Evolutionary conservation across 768 basidiomycete genomes (phyloP).

Genomic region (Gautieria morchelliformis): DNA sequence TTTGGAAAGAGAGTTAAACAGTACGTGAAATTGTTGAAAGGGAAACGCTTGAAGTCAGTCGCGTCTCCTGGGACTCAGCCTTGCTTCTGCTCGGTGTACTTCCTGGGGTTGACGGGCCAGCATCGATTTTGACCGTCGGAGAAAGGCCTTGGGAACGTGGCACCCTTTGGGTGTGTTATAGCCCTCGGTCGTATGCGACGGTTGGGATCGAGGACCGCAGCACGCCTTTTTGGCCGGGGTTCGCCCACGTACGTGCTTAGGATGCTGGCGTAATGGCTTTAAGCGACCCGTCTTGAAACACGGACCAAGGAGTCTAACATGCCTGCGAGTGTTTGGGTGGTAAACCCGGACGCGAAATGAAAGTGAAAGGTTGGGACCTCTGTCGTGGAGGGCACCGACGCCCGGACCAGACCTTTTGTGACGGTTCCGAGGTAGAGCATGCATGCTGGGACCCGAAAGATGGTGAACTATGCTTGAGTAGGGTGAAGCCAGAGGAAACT

Average conservation of each 20-base stretch:
- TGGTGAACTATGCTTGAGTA: slow-evolving; percentile 87
- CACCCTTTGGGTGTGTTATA: slow-evolving; percentile 49
- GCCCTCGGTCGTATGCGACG: slow-evolving; percentile 25
- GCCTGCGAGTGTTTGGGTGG: slow-evolving; percentile 72
- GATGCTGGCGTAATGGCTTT: slow-evolving; percentile 74
- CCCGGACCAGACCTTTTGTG: slow-evolving; percentile 23
- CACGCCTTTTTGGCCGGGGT: slow-evolving; percentile 45
- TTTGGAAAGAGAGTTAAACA: no score
- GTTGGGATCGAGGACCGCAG: slow-evolving; percentile 56
- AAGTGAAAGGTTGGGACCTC: slow-evolving; percentile 35
- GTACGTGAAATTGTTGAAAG: no score
- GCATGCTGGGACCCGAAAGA: slow-evolving; percentile 84
- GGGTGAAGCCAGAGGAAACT: slow-evolving; percentile 93
- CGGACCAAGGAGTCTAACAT: slow-evolving; percentile 84
- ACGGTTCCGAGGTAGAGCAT: slow-evolving; percentile 73
- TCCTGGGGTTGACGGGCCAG: no score
- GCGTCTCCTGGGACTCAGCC: no score
- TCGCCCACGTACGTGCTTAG: slow-evolving; percentile 51
- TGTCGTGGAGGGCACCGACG: slow-evolving; percentile 30
- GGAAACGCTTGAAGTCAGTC: no score
- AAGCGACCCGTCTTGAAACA: slow-evolving; percentile 78
- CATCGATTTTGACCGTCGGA: no score
- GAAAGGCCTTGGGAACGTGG: no score
- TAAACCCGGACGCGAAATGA: slow-evolving; percentile 37
- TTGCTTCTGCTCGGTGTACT: no score